A percentile compares a stretch with the other conserved stretches of the same genome.
phyloP scores from a whole-genome alignment of 2,329 filamentous ascomycete species.

The Penicillium frequentans region DNA sequence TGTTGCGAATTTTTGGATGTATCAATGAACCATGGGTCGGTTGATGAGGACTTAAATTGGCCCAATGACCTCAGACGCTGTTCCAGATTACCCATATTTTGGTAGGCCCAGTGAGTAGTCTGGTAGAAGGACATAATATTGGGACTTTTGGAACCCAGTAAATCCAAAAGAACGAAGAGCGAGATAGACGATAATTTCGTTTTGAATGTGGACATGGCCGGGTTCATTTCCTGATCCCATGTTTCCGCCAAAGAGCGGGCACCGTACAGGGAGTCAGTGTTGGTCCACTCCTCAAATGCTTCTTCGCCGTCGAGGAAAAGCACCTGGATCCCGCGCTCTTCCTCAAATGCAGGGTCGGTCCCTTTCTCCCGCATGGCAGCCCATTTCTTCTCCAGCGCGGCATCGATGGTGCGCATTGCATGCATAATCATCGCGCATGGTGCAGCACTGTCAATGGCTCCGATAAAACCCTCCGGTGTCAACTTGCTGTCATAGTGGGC shows the following conservation, averaged over 20 bases:
- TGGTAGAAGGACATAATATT: conserved; percentile 81
- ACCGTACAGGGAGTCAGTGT: conserved; percentile 83
- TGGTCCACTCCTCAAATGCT: conserved; percentile 79
- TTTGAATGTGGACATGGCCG: conserved; percentile 70
- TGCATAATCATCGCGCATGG: conserved; percentile 92
- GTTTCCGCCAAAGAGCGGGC: conserved; percentile 75
- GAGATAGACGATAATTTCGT: conserved; percentile 76
- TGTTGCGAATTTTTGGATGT: conserved; percentile 52
- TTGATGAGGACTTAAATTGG: conserved; percentile 62
- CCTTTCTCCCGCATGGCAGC: conserved; percentile 65
- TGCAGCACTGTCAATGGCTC: conserved; percentile 88
- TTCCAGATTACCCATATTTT: conserved; percentile 72
- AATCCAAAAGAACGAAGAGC: conserved; percentile 87
- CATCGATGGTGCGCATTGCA: conserved; percentile 75
- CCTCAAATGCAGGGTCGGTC: conserved; percentile 58
- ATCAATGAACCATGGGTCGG: conserved; percentile 64
- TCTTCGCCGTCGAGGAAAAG: conserved; percentile 92
- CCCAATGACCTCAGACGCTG: conserved; percentile 66
- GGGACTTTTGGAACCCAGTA: conserved; percentile 71
- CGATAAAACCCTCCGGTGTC: conserved; percentile 80
- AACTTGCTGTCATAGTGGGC: conserved; percentile 93
- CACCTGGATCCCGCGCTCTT: conserved; percentile 82
- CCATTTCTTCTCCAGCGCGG: conserved; percentile 80
- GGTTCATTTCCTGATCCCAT: conserved; percentile 73
- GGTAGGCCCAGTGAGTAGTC: conserved; percentile 92